Percentiles rank a stretch among this genome's conserved stretches.
phyloP scores from a whole-genome alignment of 2,329 filamentous ascomycete species.

The Eurotiales sp. region DNA sequence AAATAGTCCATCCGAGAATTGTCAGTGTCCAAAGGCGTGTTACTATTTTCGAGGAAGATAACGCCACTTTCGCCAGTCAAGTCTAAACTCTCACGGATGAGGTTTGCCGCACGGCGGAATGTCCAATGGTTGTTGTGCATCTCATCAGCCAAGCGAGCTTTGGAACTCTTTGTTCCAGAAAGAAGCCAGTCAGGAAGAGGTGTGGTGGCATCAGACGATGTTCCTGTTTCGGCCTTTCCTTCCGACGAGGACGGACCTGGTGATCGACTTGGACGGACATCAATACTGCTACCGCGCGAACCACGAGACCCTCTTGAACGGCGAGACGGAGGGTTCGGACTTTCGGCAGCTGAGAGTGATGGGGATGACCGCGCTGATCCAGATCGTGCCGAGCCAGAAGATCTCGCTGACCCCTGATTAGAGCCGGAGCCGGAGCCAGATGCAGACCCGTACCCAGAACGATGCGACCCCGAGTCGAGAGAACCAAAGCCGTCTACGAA shows the following conservation, averaged over 20 bases:
- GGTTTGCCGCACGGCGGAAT: constrained; percentile 46
- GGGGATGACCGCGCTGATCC: constrained; percentile 16
- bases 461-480: constrained; percentile 15
- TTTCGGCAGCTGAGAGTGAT: constrained; percentile 3
- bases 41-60: constrained; percentile 32
- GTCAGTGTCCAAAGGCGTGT: constrained; percentile 26
- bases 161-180: constrained; percentile 21
- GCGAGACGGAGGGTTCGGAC: constrained; percentile 6
- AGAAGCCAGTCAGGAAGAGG: constrained; percentile 32
- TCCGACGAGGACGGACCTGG: constrained; percentile 25
- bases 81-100: constrained; percentile 48
- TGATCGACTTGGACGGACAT: constrained; percentile 20
- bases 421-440: constrained; percentile 13
- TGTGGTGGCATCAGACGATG: constrained; percentile 24
- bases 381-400: constrained; percentile 17
- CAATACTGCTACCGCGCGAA: constrained; percentile 14
- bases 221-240: constrained; percentile 25
- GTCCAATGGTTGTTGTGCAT: constrained; percentile 39
- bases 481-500: constrained; percentile 29
- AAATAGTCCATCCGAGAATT: constrained; percentile 27
- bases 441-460: not conserved
- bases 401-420: constrained; percentile 22
- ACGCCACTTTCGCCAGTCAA: constrained; percentile 47
- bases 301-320: constrained; percentile 10
- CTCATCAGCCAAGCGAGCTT: constrained; percentile 27